A percentile compares a stretch with the other conserved stretches of the same genome.
Conservation (phyloP, 768 basidiomycete species). For the Fibroporia radiculosa region DNA sequence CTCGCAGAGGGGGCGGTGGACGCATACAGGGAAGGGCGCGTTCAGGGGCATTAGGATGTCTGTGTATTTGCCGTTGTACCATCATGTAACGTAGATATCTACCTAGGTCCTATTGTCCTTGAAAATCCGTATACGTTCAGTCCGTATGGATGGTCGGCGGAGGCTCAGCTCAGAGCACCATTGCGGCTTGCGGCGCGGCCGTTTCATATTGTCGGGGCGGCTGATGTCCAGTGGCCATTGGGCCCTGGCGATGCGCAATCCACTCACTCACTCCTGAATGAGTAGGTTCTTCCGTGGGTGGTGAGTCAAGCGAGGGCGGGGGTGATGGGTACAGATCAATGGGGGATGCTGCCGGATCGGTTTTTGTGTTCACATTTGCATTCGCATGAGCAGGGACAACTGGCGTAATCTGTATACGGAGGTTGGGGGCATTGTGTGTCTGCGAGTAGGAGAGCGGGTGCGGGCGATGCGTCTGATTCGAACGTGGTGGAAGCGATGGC, state of each 20-base stretch:
- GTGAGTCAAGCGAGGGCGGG: constrained; percentile 32
- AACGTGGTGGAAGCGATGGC: constrained; percentile 1
- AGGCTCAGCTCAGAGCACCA: constrained; percentile 5
- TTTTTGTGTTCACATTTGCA: constrained; percentile 4
- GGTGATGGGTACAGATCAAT: constrained; percentile 31
- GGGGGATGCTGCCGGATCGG: constrained; percentile 12
- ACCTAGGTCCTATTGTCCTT: too few relatives aligned
- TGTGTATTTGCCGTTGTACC: neutral
- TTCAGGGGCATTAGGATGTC: neutral
- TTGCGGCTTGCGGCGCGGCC: constrained; percentile 6
- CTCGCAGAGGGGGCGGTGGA: too few relatives aligned
- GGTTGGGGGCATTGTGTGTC: constrained; percentile 19
- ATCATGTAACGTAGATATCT: neutral
- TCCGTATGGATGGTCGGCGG: neutral
- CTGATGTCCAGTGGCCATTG: constrained; percentile 14
- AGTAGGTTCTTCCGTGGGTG: constrained; percentile 14
- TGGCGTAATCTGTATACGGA: constrained; percentile 23
- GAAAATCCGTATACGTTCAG: too few relatives aligned
- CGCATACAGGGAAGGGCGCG: neutral
- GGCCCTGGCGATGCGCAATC: constrained; percentile 1
- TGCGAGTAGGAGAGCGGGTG: constrained; percentile 17
- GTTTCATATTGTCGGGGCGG: constrained; percentile 8
- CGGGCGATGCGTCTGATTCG: constrained; percentile 12
- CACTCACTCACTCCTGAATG: constrained; percentile 2
- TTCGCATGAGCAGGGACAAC: constrained; percentile 7